A percentile compares a stretch with the other conserved stretches of the same genome.
Conservation (phyloP, 2,329 filamentous ascomycete species). For the Paecilomyces sp. region DNA sequence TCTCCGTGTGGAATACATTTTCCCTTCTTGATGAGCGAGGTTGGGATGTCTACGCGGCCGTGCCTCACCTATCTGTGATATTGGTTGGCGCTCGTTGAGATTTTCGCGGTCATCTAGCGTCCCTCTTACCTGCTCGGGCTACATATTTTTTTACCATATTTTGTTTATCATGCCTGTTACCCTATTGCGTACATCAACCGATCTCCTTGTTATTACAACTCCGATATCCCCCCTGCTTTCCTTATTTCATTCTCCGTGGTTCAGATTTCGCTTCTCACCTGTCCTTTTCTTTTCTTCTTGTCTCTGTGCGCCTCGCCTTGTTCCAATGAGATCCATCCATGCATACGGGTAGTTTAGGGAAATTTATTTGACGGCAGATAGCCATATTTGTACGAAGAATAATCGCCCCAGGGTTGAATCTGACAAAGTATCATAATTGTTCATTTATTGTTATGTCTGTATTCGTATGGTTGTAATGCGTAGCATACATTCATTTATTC, state of each 20-base stretch:
- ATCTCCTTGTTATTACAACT: constrained; percentile 3
- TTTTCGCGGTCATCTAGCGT: not conserved
- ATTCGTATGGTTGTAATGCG: not conserved
- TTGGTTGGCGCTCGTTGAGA: constrained; percentile 1
- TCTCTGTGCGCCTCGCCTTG: not conserved
- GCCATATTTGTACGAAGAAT: not conserved
- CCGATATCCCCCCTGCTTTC: constrained; percentile 2
- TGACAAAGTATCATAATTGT: constrained; percentile 1
- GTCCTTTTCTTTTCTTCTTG: constrained; percentile 1
- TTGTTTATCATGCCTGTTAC: not conserved
- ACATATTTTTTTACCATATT: not conserved
- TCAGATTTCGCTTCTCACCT: not conserved
- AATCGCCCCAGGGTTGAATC: not conserved
- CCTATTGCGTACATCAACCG: constrained; percentile 1
- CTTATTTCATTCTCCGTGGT: not conserved
- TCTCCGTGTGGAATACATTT: constrained; percentile 16
- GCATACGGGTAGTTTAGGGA: constrained; percentile 6
- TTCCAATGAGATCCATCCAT: constrained; percentile 3
- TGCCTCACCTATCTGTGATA: constrained; percentile 15
- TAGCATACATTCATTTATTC: not conserved
- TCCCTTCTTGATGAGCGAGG: constrained; percentile 12
- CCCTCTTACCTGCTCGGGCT: not conserved
- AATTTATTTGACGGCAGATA: not conserved
- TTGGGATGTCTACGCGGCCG: constrained; percentile 22
- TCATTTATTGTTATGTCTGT: not conserved